phyloP scores from a whole-genome alignment of 2,329 filamentous ascomycete genomes.

The Colletotrichum magnum region DNA sequence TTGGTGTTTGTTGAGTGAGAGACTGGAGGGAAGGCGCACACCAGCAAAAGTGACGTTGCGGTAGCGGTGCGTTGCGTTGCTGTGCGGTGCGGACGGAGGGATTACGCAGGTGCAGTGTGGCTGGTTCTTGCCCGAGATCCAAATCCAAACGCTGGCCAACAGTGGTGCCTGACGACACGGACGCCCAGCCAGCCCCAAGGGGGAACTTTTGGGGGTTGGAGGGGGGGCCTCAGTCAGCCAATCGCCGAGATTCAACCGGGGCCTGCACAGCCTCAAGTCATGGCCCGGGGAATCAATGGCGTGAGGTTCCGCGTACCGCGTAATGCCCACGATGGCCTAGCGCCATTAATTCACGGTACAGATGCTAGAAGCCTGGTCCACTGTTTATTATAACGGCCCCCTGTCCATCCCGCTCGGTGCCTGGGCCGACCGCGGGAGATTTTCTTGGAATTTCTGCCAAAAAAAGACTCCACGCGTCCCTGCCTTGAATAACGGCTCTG shows the following conservation, averaged over 20 bases:
- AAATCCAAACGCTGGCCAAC: conserved; percentile 40
- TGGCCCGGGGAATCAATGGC: conserved; percentile 36
- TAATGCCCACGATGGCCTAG: conserved; percentile 37
- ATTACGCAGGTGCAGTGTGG: conserved; percentile 43
- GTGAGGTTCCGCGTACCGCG: conserved; percentile 30
- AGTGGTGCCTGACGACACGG: conserved; percentile 40
- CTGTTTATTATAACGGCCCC: conserved; percentile 24
- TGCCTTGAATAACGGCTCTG: conserved; percentile 25
- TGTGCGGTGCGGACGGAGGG: conserved; percentile 38
- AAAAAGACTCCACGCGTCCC: conserved; percentile 21
- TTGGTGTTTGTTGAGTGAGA: conserved; percentile 31
- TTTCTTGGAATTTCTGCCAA: conserved; percentile 32
- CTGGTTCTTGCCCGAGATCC: conserved; percentile 41
- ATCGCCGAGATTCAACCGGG: conserved; percentile 18
- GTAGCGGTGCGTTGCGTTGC: background rate
- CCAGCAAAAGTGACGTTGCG: conserved; percentile 39
- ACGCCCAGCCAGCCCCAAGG: conserved; percentile 18
- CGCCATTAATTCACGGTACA: conserved; percentile 4
- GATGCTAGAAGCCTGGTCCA: conserved; percentile 21
- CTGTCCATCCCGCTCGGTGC: conserved; percentile 32
- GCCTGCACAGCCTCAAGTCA: conserved; percentile 35
- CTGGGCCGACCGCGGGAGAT: conserved; percentile 24
- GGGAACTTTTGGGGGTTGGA: conserved; percentile 7
- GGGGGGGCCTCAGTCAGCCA: conserved; percentile 23
- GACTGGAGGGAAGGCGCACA: conserved; percentile 38